A percentile compares a stretch with the other conserved stretches of the same genome.
Evolutionary conservation across 2,329 filamentous ascomycete genomes (phyloP).

Genomic region (Paramyrothecium roridum): DNA sequence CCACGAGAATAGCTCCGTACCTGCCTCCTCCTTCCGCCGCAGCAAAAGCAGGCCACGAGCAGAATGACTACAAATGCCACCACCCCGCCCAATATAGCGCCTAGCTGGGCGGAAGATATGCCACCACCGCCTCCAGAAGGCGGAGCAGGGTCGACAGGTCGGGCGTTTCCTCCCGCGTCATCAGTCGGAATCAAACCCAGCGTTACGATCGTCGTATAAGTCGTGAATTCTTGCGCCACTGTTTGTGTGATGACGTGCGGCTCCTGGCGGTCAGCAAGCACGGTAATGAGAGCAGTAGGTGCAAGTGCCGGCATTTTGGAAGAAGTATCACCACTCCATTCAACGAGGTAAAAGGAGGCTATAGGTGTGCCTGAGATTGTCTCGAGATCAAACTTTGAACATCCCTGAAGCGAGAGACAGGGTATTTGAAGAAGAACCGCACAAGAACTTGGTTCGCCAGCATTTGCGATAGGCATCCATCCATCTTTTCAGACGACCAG

Average conservation of each 20-base stretch:
- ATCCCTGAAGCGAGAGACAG: not conserved
- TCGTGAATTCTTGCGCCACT: constrained; percentile 27
- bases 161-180: constrained; percentile 5
- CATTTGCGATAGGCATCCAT: not conserved
- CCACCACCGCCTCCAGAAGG: constrained; percentile 13
- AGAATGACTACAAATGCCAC: constrained; percentile 32
- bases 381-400: not conserved
- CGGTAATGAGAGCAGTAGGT: constrained; percentile 5
- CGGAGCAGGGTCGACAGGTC: constrained; percentile 8
- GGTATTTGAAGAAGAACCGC: not conserved
- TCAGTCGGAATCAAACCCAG: constrained; percentile 11
- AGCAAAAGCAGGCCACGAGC: constrained; percentile 29
- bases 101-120: constrained; percentile 33
- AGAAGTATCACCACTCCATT: not conserved
- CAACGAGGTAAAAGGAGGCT: not conserved
- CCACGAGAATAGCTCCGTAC: not conserved
- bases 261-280: constrained; percentile 18
- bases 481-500: constrained; percentile 5
- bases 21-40: constrained; percentile 9
- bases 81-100: constrained; percentile 36
- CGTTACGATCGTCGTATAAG: constrained; percentile 33
- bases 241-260: constrained; percentile 32
- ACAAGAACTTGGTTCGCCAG: not conserved
- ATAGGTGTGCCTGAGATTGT: not conserved
- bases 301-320: not conserved